Evolutionary conservation across 495 filamentous ascomycete genomes (phyloP), one percentile per base, ranked within the genome.

Genomic region (Pyrenopolyporus hunteri): DNA sequence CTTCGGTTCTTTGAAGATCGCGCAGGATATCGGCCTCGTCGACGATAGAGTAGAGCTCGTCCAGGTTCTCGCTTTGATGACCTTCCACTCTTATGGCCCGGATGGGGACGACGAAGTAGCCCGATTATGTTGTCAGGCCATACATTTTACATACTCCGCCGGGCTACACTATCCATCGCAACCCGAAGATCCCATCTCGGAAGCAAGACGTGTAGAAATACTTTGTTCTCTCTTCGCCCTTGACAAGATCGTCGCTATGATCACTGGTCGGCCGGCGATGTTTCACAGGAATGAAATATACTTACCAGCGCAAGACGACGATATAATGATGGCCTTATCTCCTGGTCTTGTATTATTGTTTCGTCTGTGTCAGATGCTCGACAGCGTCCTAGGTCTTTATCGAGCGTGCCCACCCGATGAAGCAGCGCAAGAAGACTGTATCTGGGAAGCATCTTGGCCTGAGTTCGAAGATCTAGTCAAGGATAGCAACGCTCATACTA

Each of bases 171-270:
- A 79, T 10, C 68, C 73, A n/a, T 60, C 57, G n/a, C 48, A 29
- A 20, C 49, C 49, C 14, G 39, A 60, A 3, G 48, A 57, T 6
- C 33, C 25, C 7, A 13, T 61, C 23, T 40, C 48, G n/a, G 62
- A 70, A 57, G 40, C 19, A 19, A 47, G 59, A 22, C 54, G 56
- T 19, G 59, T 53, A 10, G 70, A 64, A 28, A 60, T 86, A 3
- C 83, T 86, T 49, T 87, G 83, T 76, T 80, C 79, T 46, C 66
- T 87, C n/a, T 86, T 82, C 80, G 78, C 78, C 16, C 67, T 87
- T 26, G 85, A 87, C 55, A 82, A 83, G 54, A 74, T 83, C 58
- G 83, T 83, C 63, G 83, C 82, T 19, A 76, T 76, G 43, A 80
- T 83, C 39, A 79, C 81, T 43, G 83, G 82, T 19, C 74, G 84